Conservation (phyloP, 768 basidiomycete species). For the Russula earlei region DNA sequence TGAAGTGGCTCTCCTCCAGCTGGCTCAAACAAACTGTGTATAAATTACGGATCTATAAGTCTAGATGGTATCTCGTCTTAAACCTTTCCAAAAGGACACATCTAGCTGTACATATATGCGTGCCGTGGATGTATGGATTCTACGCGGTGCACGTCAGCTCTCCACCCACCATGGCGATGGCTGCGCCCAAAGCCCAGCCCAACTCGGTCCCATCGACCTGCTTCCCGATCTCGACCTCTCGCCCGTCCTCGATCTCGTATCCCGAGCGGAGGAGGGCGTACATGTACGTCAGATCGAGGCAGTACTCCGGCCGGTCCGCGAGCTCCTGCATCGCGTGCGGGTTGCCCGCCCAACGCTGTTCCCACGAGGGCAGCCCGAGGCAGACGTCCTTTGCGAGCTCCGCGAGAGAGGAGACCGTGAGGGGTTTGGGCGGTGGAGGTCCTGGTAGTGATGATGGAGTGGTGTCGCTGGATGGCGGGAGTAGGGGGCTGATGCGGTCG, state of each 20-base stretch:
- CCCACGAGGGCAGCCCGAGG: slow-evolving; percentile 54
- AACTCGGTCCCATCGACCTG: slow-evolving; percentile 83
- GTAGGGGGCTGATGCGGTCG: slow-evolving; percentile 80
- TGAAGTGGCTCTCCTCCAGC: too few relatives aligned
- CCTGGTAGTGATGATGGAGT: too few relatives aligned
- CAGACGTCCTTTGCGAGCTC: slow-evolving; percentile 66
- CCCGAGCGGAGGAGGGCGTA: slow-evolving; percentile 77
- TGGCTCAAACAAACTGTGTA: too few relatives aligned
- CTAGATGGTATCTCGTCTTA: too few relatives aligned
- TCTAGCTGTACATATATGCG: too few relatives aligned
- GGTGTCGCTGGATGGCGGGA: slow-evolving; percentile 28
- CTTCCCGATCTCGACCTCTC: slow-evolving; percentile 76
- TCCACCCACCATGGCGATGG: slow-evolving; percentile 60
- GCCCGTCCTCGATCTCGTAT: slow-evolving; percentile 71
- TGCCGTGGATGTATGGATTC: too few relatives aligned
- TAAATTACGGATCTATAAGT: too few relatives aligned
- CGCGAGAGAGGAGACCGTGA: slow-evolving; percentile 46
- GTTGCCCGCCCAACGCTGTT: slow-evolving; percentile 36
- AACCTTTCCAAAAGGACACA: too few relatives aligned
- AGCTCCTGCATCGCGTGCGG: slow-evolving; percentile 55
- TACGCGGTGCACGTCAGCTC: slow-evolving; percentile 45
- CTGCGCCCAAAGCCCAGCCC: slow-evolving; percentile 88
- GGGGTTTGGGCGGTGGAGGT: slow-evolving; percentile 14
- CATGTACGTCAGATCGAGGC: slow-evolving; percentile 94
- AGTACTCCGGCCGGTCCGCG: slow-evolving; percentile 82